These are phyloP conservation scores for Neurospora tetrasperma DNA, from an alignment of 495 filamentous ascomycete genomes.

Conservation along the genomic window DNA sequence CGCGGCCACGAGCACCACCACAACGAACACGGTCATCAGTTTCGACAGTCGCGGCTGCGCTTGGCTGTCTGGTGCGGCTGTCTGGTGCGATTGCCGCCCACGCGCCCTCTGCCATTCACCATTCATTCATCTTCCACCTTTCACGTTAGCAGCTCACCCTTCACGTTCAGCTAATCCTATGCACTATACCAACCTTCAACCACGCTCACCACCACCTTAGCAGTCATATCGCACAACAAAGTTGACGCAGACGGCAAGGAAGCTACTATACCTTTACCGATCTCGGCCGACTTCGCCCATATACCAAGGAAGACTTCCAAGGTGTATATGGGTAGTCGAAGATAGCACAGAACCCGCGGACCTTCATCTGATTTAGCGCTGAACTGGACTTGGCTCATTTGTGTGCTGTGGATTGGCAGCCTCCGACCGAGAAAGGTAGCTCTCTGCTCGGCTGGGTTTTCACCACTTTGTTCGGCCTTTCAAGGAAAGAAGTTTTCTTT, in stretches of 20 bases:
- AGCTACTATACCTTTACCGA: background rate
- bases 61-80: background rate
- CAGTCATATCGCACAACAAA: background rate
- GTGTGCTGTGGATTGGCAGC: background rate
- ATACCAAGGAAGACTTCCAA: background rate
- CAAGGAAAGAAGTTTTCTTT: constrained; percentile 8
- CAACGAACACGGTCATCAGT: background rate
- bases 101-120: background rate
- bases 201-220: background rate
- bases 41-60: background rate
- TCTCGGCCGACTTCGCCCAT: background rate
- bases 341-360: background rate
- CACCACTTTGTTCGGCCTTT: constrained; percentile 2
- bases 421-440: background rate
- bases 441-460: background rate
- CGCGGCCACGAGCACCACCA: background rate
- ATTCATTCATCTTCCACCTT: background rate
- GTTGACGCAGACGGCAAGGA: background rate
- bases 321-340: background rate
- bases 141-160: background rate
- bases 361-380: background rate
- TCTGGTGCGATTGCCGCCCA: background rate
- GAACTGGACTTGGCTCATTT: background rate
- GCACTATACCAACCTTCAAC: background rate
- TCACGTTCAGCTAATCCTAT: background rate